These are phyloP conservation scores for Delphinella strobiligena DNA, from an alignment of 2,329 filamentous ascomycete genomes.

Conservation along the genomic window DNA sequence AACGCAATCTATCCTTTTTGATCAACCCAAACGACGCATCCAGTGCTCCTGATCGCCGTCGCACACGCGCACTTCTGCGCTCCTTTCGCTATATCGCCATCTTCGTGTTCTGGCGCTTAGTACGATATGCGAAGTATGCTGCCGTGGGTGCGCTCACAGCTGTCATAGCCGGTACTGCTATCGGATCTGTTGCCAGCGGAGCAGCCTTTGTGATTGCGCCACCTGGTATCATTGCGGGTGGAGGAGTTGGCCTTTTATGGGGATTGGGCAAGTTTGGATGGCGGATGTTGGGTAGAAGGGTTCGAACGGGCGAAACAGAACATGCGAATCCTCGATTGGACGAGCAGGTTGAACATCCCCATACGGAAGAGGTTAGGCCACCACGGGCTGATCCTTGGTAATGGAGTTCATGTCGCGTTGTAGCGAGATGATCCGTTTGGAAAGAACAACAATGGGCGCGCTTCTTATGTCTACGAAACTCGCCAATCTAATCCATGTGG, in stretches of 20 bases:
- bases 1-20: slow-evolving; percentile 23
- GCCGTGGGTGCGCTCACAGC: slow-evolving; percentile 28
- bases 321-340: slow-evolving; percentile 23
- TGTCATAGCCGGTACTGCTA: slow-evolving; percentile 25
- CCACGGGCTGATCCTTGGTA: slow-evolving; percentile 12
- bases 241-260: slow-evolving; percentile 26
- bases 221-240: slow-evolving; percentile 27
- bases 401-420: too few relatives aligned
- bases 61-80: slow-evolving; percentile 27
- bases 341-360: slow-evolving; percentile 22
- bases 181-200: slow-evolving; percentile 25
- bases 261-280: slow-evolving; percentile 19
- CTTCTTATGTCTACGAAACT: too few relatives aligned
- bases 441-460: too few relatives aligned
- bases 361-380: slow-evolving; percentile 12
- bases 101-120: slow-evolving; percentile 31
- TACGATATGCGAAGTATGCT: slow-evolving; percentile 32
- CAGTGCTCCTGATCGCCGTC: slow-evolving; percentile 21
- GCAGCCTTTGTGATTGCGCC: slow-evolving; percentile 31
- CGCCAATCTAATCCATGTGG: too few relatives aligned
- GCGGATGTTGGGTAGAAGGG: slow-evolving; percentile 24
- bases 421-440: too few relatives aligned
- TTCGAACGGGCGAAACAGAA: slow-evolving; percentile 25
- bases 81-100: slow-evolving; percentile 25
- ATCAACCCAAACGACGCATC: slow-evolving; percentile 21